These are phyloP conservation scores for Daldinia bambusicola DNA, from an alignment of 495 filamentous ascomycete species.

Conservation along the genomic window DNA sequence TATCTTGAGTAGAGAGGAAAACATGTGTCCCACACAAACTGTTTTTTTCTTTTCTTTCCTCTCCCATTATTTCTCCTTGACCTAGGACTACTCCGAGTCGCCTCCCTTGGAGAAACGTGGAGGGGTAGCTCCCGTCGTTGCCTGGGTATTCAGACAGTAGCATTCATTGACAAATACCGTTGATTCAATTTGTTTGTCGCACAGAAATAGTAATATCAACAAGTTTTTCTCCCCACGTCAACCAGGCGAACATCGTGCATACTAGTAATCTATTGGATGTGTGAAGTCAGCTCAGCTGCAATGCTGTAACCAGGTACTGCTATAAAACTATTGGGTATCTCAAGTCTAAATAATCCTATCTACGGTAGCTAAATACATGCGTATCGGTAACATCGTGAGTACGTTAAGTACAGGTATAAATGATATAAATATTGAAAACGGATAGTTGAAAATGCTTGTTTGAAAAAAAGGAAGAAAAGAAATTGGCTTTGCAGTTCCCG, in stretches of 20 bases:
- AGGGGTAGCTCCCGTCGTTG: conserved; percentile 28
- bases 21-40: not conserved
- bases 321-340: conserved; percentile 12
- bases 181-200: conserved; percentile 36
- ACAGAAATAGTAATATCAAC: conserved; percentile 27
- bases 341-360: conserved; percentile 8
- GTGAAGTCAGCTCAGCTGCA: conserved; percentile 5
- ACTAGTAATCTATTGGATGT: conserved; percentile 29
- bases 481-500: conserved; percentile 16
- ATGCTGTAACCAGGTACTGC: conserved; percentile 15
- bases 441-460: conserved; percentile 1
- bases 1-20: not conserved
- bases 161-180: conserved; percentile 40
- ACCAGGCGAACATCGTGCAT: conserved; percentile 24
- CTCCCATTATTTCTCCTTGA: conserved; percentile 1
- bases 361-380: not conserved
- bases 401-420: conserved; percentile 5
- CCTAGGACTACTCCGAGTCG: conserved; percentile 8
- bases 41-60: conserved; percentile 14
- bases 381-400: not conserved
- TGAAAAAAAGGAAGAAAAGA: no score
- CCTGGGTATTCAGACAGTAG: conserved; percentile 11
- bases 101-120: conserved; percentile 2
- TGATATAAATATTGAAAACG: conserved; percentile 2
- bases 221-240: conserved; percentile 11